Evolutionary conservation across 495 filamentous ascomycete species (phyloP).

Genomic region (Penicillium coprophilum): DNA sequence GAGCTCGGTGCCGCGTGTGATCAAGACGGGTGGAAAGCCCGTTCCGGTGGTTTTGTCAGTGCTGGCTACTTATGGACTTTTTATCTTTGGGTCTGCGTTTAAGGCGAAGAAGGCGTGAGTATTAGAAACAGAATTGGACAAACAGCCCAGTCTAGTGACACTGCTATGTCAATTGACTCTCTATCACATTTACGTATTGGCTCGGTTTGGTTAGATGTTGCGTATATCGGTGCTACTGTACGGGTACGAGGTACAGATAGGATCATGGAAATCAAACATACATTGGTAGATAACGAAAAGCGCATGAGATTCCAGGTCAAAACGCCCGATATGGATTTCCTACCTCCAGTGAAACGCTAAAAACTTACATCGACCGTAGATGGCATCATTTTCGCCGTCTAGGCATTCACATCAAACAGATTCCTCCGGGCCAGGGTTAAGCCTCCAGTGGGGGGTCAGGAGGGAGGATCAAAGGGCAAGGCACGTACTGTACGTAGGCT

Average conservation of each 20-base stretch:
- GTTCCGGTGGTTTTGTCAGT: constrained; percentile 72
- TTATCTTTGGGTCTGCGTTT: constrained; percentile 63
- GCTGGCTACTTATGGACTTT: constrained; percentile 62
- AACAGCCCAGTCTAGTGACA: background rate
- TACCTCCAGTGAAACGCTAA: constrained; percentile 21
- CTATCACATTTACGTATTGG: background rate
- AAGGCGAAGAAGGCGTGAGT: constrained; percentile 20
- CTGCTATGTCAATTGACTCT: background rate
- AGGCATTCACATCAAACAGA: constrained; percentile 6
- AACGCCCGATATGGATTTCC: constrained; percentile 13
- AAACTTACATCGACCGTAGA: constrained; percentile 25
- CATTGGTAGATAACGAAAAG: constrained; percentile 2
- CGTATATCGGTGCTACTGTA: background rate
- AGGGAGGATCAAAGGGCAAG: constrained; percentile 11
- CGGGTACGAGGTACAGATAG: background rate
- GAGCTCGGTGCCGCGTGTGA: constrained; percentile 76
- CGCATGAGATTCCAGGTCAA: background rate
- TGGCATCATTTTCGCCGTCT: constrained; percentile 11
- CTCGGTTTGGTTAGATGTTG: background rate
- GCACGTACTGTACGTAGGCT: constrained; percentile 24
- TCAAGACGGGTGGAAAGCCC: constrained; percentile 69
- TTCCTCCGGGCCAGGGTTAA: constrained; percentile 7
- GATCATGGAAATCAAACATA: background rate
- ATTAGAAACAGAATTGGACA: too few relatives aligned
- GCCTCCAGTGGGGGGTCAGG: background rate